These are phyloP conservation scores for Trametes sanguinea DNA, from an alignment of 768 basidiomycete genomes.

Conservation along the genomic window DNA sequence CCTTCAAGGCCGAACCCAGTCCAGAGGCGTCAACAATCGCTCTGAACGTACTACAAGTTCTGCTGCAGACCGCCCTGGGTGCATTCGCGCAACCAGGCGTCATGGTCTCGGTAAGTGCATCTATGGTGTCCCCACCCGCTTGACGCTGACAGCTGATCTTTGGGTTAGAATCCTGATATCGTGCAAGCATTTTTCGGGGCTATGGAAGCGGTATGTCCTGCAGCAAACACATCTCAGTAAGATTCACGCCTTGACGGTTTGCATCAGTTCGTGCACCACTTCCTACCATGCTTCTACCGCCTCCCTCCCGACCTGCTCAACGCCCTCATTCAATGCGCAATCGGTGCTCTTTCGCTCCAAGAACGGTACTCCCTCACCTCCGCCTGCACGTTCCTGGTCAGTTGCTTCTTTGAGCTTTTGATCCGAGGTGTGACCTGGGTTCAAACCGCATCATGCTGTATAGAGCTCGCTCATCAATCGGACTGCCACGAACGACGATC, in stretches of 20 bases:
- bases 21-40: constrained; percentile 61
- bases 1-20: constrained; percentile 54
- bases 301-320: constrained; percentile 65
- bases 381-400: constrained; percentile 79
- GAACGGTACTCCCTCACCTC: constrained; percentile 86
- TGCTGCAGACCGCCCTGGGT: constrained; percentile 60
- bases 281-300: constrained; percentile 58
- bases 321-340: constrained; percentile 68
- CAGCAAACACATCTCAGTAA: no score
- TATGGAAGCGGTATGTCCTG: constrained; percentile 64
- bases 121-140: no score
- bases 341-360: constrained; percentile 66
- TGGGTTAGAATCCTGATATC: constrained; percentile 80
- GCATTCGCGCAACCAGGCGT: constrained; percentile 57
- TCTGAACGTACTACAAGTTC: constrained; percentile 50
- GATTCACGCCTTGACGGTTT: not conserved
- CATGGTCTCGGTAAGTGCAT: constrained; percentile 65
- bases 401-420: constrained; percentile 29
- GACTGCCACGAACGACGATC: constrained; percentile 62
- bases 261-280: constrained; percentile 53
- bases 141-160: no score
- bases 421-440: not conserved
- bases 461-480: constrained; percentile 70
- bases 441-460: not conserved
- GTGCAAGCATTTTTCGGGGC: constrained; percentile 88